Evolutionary conservation across 1,284 basidiomycete genomes (phyloP).

Genomic region (Anthracocystis panici-leucophaei): DNA sequence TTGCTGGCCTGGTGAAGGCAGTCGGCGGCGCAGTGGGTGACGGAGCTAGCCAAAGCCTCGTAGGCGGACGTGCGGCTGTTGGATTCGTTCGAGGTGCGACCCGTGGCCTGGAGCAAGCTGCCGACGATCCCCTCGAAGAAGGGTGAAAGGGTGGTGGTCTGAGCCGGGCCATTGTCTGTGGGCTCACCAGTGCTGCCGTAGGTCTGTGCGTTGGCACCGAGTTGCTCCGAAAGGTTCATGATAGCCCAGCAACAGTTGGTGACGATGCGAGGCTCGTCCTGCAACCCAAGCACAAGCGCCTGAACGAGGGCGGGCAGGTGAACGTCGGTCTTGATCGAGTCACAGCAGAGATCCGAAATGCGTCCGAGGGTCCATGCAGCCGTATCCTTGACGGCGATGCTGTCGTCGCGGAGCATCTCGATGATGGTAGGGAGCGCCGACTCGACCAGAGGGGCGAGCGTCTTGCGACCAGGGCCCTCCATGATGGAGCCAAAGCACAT

Average conservation of each 20-base stretch:
- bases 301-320: constrained; percentile 87
- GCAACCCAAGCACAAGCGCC: constrained; percentile 84
- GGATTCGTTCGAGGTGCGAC: constrained; percentile 84
- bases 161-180: constrained; percentile 70
- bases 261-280: constrained; percentile 86
- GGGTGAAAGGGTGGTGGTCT: constrained; percentile 79
- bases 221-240: constrained; percentile 79
- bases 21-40: constrained; percentile 84
- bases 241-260: constrained; percentile 96
- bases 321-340: constrained; percentile 87
- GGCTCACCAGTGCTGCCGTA: constrained; percentile 73
- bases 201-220: constrained; percentile 55
- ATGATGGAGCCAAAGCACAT: constrained; percentile 99
- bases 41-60: constrained; percentile 89
- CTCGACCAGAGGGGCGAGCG: constrained; percentile 89
- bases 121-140: constrained; percentile 81
- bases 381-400: constrained; percentile 92
- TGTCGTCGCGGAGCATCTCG: constrained; percentile 90
- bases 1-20: constrained; percentile 85
- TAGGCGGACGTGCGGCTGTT: constrained; percentile 96
- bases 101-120: constrained; percentile 60
- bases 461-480: constrained; percentile 89
- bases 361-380: constrained; percentile 97
- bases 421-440: constrained; percentile 95
- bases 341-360: constrained; percentile 90